Evolutionary conservation across 1,284 basidiomycete species (phyloP).

Genomic region (Apiotrichum mycotoxinovorans): DNA sequence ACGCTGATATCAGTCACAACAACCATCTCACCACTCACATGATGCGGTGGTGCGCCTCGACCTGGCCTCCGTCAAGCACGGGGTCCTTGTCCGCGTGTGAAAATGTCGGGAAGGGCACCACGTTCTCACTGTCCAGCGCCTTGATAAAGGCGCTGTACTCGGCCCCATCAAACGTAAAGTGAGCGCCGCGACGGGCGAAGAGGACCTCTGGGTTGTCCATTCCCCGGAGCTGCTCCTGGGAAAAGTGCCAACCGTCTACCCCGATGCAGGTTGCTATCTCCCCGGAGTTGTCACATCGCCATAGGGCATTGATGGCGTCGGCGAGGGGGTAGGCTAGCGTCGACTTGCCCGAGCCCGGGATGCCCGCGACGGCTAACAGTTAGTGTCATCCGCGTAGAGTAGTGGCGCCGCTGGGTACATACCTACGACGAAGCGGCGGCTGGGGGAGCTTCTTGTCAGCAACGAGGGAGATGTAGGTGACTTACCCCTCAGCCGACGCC

Average conservation of each 20-base stretch:
- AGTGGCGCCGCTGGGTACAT: too few relatives aligned
- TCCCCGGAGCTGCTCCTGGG: slow-evolving; percentile 42
- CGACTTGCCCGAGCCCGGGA: slow-evolving; percentile 54
- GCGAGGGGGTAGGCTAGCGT: slow-evolving; percentile 50
- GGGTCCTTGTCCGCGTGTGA: slow-evolving; percentile 17
- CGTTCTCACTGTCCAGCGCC: neutral
- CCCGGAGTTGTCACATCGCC: neutral
- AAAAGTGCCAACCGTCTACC: slow-evolving; percentile 55
- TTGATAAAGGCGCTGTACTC: slow-evolving; percentile 3
- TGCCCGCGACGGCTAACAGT: slow-evolving; percentile 6
- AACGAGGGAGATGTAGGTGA: too few relatives aligned
- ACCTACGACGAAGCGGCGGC: too few relatives aligned
- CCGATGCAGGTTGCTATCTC: slow-evolving; percentile 48
- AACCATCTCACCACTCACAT: slow-evolving; percentile 4
- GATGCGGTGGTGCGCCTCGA: slow-evolving; percentile 1
- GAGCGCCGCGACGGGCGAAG: slow-evolving; percentile 10
- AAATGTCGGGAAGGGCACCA: slow-evolving; percentile 11
- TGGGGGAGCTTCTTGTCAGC: too few relatives aligned
- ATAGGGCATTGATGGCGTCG: slow-evolving; percentile 36
- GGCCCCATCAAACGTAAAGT: slow-evolving; percentile 14
- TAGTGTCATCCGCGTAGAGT: neutral
- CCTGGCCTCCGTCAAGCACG: neutral
- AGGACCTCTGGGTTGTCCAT: slow-evolving; percentile 7
- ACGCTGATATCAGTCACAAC: neutral
- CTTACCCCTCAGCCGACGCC: too few relatives aligned